Evolutionary conservation across 495 filamentous ascomycete genomes (phyloP).

Genomic region (Podospora comata): DNA sequence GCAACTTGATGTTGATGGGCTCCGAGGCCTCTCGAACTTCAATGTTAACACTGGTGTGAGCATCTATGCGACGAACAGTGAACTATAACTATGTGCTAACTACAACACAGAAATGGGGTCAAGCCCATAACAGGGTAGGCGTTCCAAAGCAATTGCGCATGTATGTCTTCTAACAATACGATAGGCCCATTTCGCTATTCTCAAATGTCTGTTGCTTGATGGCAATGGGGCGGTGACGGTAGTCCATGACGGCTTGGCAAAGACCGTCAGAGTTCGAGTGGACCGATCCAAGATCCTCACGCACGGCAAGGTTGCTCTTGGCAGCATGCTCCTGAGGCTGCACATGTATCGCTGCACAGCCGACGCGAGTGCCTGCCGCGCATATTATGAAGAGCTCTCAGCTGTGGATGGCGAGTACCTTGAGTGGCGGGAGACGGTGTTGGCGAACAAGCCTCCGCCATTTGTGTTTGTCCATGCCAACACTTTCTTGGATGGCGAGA

Average conservation of each 20-base stretch:
- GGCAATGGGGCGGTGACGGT: conserved; percentile 35
- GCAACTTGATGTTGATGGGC: conserved; percentile 44
- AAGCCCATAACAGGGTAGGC: conserved; percentile 37
- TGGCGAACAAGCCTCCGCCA: conserved; percentile 33
- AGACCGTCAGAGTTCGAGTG: conserved; percentile 33
- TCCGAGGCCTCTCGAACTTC: conserved; percentile 44
- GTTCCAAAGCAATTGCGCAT: background rate
- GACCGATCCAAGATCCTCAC: conserved; percentile 37
- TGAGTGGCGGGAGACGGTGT: conserved; percentile 39
- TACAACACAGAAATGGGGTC: conserved; percentile 40
- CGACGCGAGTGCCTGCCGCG: conserved; percentile 37
- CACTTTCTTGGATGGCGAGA: conserved; percentile 38
- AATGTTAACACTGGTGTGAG: conserved; percentile 38
- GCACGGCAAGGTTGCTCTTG: conserved; percentile 44
- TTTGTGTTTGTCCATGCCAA: conserved; percentile 46
- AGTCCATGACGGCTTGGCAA: conserved; percentile 17
- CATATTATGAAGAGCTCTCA: conserved; percentile 42
- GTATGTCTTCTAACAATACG: background rate
- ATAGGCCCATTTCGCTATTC: conserved; percentile 45
- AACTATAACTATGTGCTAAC: too few species aligned
- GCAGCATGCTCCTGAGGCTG: conserved; percentile 40
- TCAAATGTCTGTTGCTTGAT: conserved; percentile 38
- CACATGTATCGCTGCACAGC: conserved; percentile 51
- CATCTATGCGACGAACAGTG: background rate
- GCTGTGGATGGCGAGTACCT: conserved; percentile 38